Evolutionary conservation across 305 asterid genomes (phyloP).

Genomic region (Salvia sclarea): DNA sequence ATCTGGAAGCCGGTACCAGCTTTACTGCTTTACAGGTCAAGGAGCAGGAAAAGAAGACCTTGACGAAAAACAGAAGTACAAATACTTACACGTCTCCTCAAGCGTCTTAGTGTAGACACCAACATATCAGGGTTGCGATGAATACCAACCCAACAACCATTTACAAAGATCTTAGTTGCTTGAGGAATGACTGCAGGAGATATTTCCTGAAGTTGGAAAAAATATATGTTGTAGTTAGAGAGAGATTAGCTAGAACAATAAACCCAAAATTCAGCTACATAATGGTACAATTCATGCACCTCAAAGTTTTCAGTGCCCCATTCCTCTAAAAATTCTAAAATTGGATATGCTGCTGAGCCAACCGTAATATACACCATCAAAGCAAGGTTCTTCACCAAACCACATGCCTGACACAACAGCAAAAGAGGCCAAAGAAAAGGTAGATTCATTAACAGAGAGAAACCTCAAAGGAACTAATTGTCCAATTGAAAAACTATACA

Average conservation of each 20-base stretch:
- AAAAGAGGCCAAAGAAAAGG: conserved; percentile 25
- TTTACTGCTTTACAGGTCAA: neutral
- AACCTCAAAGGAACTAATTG: conserved; percentile 9
- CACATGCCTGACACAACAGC: conserved; percentile 96
- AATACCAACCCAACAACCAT: conserved; percentile 97
- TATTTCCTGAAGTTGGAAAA: conserved; percentile 65
- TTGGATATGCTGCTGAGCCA: conserved; percentile 97
- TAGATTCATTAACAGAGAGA: conserved; percentile 18
- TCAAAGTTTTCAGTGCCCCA: conserved; percentile 99
- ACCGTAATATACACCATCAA: conserved; percentile 95
- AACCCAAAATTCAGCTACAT: neutral
- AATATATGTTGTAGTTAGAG: conserved; percentile 5
- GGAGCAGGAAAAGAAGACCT: conserved; percentile 8
- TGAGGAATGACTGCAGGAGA: conserved; percentile 97
- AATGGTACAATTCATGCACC: conserved; percentile 46
- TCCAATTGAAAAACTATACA: conserved; percentile 16
- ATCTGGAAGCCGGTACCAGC: neutral
- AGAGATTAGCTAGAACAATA: conserved; percentile 17
- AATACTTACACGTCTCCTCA: conserved; percentile 84
- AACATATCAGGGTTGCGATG: conserved; percentile 98
- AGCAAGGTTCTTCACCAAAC: conserved; percentile 97
- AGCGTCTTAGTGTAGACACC: conserved; percentile 86
- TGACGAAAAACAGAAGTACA: conserved; percentile 9
- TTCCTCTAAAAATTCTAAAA: conserved; percentile 93
- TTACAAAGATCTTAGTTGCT: conserved; percentile 93